Evolutionary conservation across 495 filamentous ascomycete species (phyloP).

Genomic region (Penicillium paxilli): DNA sequence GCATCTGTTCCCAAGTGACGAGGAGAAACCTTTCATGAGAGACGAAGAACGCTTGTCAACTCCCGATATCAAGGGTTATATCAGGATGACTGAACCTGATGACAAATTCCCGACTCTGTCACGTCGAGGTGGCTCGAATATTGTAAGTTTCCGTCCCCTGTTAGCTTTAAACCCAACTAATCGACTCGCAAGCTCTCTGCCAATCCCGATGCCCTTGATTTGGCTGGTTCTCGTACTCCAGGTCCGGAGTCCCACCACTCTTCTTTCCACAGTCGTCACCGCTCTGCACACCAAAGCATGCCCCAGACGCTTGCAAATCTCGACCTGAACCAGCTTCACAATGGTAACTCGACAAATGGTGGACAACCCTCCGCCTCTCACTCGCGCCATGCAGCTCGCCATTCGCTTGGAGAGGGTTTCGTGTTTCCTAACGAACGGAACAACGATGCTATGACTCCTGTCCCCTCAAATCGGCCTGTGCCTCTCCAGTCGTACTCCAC

Average conservation of each 20-base stretch:
- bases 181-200: conserved; percentile 64
- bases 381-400: conserved; percentile 40
- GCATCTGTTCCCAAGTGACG: conserved; percentile 84
- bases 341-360: conserved; percentile 21
- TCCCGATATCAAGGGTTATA: conserved; percentile 64
- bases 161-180: conserved; percentile 9
- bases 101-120: conserved; percentile 83
- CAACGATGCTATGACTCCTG: conserved; percentile 25
- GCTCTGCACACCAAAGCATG: conserved; percentile 76
- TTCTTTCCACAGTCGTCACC: conserved; percentile 67
- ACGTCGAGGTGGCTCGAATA: conserved; percentile 64
- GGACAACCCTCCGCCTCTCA: conserved; percentile 18
- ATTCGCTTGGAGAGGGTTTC: conserved; percentile 58
- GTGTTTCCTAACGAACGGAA: conserved; percentile 31
- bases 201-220: conserved; percentile 77
- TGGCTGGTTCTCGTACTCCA: conserved; percentile 71
- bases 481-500: conserved; percentile 79
- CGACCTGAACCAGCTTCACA: conserved; percentile 30
- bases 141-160: conserved; percentile 56
- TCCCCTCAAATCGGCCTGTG: conserved; percentile 31
- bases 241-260: conserved; percentile 71
- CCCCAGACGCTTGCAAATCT: conserved; percentile 58
- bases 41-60: conserved; percentile 56
- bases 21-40: conserved; percentile 51
- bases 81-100: conserved; percentile 72